phyloP scores from a whole-genome alignment of 106 monocot species.

The Dioscorea zingiberensis region DNA sequence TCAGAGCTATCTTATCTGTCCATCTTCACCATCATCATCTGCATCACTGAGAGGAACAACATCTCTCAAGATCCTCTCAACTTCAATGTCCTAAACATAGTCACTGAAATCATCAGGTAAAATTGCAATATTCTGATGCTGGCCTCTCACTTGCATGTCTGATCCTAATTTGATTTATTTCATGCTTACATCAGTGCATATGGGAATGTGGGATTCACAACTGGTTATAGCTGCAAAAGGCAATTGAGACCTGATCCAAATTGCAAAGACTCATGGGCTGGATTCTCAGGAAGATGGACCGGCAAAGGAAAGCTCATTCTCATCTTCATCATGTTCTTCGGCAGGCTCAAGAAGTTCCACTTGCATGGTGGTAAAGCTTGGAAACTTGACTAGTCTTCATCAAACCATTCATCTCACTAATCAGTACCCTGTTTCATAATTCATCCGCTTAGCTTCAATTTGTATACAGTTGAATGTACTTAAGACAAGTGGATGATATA shows the following conservation, averaged over 20 bases:
- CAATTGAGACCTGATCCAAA: conserved; percentile 14
- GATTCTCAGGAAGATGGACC: conserved; percentile 63
- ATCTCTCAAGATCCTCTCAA: conserved; percentile 34
- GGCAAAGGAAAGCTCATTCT: conserved; percentile 47
- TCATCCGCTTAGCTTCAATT: too few relatives aligned
- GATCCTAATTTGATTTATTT: too few relatives aligned
- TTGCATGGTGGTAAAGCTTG: conserved; percentile 57
- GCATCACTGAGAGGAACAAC: conserved; percentile 23
- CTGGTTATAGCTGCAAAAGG: conserved; percentile 62
- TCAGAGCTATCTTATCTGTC: conserved; percentile 15
- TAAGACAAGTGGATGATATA: too few relatives aligned
- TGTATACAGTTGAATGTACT: too few relatives aligned
- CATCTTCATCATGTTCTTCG: conserved; percentile 54
- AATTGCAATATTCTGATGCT: too few relatives aligned
- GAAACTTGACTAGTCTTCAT: conserved; percentile 8
- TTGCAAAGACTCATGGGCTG: conserved; percentile 41
- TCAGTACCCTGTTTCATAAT: too few relatives aligned
- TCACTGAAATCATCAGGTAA: conserved; percentile 49
- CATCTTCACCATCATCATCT: conserved; percentile 24
- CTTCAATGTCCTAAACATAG: conserved; percentile 50
- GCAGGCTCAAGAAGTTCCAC: conserved; percentile 58
- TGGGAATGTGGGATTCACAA: conserved; percentile 67
- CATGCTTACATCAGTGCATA: conserved; percentile 58
- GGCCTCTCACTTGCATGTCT: too few relatives aligned
- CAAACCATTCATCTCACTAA: too few relatives aligned